Evolutionary conservation across 352 stramenopile species (phyloP), one percentile per base, ranked within the genome.

Genomic region (Phytophthora megakarya): DNA sequence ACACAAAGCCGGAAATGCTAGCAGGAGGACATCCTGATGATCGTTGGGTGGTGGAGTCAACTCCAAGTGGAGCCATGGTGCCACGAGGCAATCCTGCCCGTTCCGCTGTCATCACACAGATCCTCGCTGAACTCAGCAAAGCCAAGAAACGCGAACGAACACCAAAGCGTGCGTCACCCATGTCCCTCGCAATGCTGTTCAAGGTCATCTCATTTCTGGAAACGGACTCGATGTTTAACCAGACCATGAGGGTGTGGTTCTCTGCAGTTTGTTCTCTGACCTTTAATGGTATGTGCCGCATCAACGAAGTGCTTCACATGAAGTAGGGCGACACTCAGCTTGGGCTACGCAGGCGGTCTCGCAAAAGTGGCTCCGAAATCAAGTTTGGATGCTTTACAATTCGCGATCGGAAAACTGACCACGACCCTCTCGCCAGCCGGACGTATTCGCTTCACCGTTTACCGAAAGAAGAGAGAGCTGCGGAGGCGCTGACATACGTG

Each of bases 211-310:
- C 23, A 1, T 49, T 61, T 8, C 25, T 60, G 3, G 40, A 67
- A 47, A 38, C 59, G n/a, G 47, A 62, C 13, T 37, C 50, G 0
- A 55, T 44, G 3, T 61, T 68, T 30, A 68, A 61, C 40, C 13
- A 65, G 18, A 64, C 61, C 0, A 62, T 64, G 49, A 37, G 48
- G 1, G 2, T 66, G 10, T 70, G 49, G 52, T 53, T 67, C 43
- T 57, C 53, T 12, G 60, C 30, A 0, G 58, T 66, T 0, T 66
- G 30, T n/a, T 54, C 48, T 10, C 48, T 66, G 1, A 43, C 18
- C 23, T 72, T 69, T 43, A 72, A 76, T 26, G 48, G 52, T 3
- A 72, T 70, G 57, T 69, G 62, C 25, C 45, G 51, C 5, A 67
- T 67, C 48, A 56, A 61, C 2, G 43, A 52, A 44, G 60, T 52